phyloP scores from a whole-genome alignment of 257 asterid species.

The Verbascum thapsus region DNA sequence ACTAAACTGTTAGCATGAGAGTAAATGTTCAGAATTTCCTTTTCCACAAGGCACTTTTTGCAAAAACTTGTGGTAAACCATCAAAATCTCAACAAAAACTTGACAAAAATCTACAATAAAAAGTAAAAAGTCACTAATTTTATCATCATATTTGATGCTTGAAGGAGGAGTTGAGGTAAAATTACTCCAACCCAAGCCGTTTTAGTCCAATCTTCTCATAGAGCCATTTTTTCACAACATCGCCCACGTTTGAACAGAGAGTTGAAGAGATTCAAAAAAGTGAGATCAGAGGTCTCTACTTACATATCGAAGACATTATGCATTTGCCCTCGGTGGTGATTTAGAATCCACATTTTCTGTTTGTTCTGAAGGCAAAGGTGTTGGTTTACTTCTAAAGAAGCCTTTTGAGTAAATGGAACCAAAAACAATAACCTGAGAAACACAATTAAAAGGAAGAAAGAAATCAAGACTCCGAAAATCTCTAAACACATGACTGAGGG shows the following conservation, averaged over 20 bases:
- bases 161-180: constrained; percentile 37
- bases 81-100: no score
- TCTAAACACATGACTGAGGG: background rate
- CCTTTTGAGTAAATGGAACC: constrained; percentile 80
- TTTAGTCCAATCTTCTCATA: constrained; percentile 12
- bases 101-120: background rate
- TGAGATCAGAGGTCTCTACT: no score
- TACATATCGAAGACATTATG: no score
- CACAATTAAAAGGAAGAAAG: constrained; percentile 20
- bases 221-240: constrained; percentile 11
- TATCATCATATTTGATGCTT: constrained; percentile 29
- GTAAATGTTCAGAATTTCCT: no score
- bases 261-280: constrained; percentile 29
- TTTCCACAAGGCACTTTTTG: no score
- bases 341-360: constrained; percentile 46
- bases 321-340: constrained; percentile 51
- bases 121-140: constrained; percentile 25
- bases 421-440: constrained; percentile 79
- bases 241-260: constrained; percentile 18
- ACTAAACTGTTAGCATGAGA: no score
- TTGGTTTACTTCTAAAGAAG: constrained; percentile 54
- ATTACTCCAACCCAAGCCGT: constrained; percentile 36
- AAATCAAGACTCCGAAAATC: constrained; percentile 9
- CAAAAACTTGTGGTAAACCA: no score
- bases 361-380: constrained; percentile 41